These are phyloP conservation scores for Rickenella mellea DNA, from an alignment of 768 basidiomycete species.

Conservation along the genomic window DNA sequence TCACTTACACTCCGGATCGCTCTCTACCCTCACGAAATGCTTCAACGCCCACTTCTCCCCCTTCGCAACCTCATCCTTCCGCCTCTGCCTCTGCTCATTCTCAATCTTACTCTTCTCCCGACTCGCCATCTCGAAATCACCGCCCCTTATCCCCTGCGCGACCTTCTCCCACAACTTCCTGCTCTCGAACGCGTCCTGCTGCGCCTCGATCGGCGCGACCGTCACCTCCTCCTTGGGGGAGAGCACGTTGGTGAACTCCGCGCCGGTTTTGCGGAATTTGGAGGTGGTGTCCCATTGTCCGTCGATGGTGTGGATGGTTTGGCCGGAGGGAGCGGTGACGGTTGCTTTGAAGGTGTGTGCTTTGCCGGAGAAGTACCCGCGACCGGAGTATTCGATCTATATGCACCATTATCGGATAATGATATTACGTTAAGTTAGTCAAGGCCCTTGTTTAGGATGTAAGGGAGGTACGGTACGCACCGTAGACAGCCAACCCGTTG, in stretches of 20 bases:
- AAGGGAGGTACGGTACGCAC: conserved; percentile 20
- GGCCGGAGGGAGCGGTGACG: conserved; percentile 40
- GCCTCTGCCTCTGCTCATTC: conserved; percentile 88
- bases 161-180: conserved; percentile 78
- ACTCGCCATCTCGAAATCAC: conserved; percentile 88
- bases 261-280: conserved; percentile 35
- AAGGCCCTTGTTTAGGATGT: not conserved
- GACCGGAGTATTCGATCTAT: conserved; percentile 91
- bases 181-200: conserved; percentile 72
- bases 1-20: conserved; percentile 63
- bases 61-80: conserved; percentile 73
- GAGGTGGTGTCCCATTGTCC: conserved; percentile 74
- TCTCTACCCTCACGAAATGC: conserved; percentile 65
- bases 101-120: conserved; percentile 86
- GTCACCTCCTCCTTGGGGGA: conserved; percentile 67
- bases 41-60: conserved; percentile 65
- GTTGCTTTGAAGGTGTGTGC: conserved; percentile 87
- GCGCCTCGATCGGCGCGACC: conserved; percentile 43
- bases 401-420: no score
- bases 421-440: not conserved
- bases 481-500: conserved; percentile 48
- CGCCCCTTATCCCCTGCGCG: conserved; percentile 82
- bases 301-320: conserved; percentile 45
- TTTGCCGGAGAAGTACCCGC: conserved; percentile 91
- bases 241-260: conserved; percentile 69